Base-by-base conservation (phyloP, 768 basidiomycete species). In the Tylopilus vinaceipallidus region DNA sequence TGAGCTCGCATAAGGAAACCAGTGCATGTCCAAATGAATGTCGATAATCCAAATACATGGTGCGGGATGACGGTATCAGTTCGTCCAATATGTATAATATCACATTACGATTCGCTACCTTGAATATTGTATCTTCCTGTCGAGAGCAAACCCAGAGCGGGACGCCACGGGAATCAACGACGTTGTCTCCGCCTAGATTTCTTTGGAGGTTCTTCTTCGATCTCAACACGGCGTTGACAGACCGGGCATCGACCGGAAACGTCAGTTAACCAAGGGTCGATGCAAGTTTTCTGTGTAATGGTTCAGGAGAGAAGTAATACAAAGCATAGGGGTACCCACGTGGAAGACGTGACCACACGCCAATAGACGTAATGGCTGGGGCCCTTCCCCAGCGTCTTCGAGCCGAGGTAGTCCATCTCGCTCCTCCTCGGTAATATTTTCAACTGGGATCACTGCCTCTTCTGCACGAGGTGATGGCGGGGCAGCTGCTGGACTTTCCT, bases 331-430 rank as follows among this genome's bases (percentile, higher is more conserved):
- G 27, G 23, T 4, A 73, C 88, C 67, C 54, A 93, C 91, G 71
- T 95, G 93, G 70, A 92, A 95, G 40, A 88, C 88, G 74, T 95
- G 93, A 3, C 86, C 86, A 57, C 93, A 95, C 3, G 74, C 74
- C 43, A 94, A 67, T 33, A 91, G 65, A 60, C 92, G 74, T 56
- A 95, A 67, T 6, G 89, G 89, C 52, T 91, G 86, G 1, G 84
- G 76, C 0, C 86, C 87, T 49, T 84, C 81, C 9, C 88, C 87
- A 3, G 86, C 86, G 64, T 91, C 88, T 54, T 77, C 71, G 42
- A 91, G 73, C 53, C 73, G 79, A 50, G 84, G 67, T 8, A 73
- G 56, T 24, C 69, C 62, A n/a, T 68, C 66, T 55, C 67, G 64
- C 13, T 73, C 71, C 51, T 73, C 77, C 52, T 75, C 73, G 9